phyloP scores from a whole-genome alignment of 108 stramenopile genomes.

The Fistulifera pelliculosa region DNA sequence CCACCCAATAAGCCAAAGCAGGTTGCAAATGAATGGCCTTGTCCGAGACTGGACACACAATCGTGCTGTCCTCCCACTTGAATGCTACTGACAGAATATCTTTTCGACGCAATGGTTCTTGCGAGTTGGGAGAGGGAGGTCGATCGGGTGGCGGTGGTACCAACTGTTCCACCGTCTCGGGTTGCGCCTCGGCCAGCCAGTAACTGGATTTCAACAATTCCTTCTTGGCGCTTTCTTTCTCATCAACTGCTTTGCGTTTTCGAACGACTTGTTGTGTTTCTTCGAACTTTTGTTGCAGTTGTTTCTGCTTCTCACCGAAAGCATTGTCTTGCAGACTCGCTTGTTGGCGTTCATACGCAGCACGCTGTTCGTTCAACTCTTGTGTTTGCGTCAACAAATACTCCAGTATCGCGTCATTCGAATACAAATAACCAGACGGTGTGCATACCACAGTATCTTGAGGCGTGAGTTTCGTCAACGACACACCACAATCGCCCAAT shows the following conservation, averaged over 20 bases:
- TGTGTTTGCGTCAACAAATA: conserved; percentile 66
- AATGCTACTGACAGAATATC: conserved; percentile 55
- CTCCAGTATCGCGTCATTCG: conserved; percentile 54
- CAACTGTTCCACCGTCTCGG: conserved; percentile 26
- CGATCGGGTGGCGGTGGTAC: conserved; percentile 52
- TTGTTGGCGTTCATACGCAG: conserved; percentile 29
- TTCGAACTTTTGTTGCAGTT: conserved; percentile 36
- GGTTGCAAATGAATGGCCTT: conserved; percentile 73
- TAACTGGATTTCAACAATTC: conserved; percentile 49
- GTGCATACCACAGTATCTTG: conserved; percentile 24
- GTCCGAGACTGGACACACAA: conserved; percentile 69
- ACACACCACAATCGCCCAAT: conserved; percentile 80
- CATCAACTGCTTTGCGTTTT: conserved; percentile 24
- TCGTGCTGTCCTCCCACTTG: conserved; percentile 26
- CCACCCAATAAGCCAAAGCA: conserved; percentile 41
- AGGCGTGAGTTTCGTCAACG: conserved; percentile 28
- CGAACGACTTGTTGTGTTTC: conserved; percentile 15
- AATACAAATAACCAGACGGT: conserved; percentile 63
- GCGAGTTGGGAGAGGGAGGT: conserved; percentile 76
- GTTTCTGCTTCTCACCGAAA: conserved; percentile 23
- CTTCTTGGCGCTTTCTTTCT: conserved; percentile 12
- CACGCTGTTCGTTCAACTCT: conserved; percentile 37
- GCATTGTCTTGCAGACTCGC: conserved; percentile 13
- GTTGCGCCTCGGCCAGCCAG: conserved; percentile 79
- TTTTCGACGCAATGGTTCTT: conserved; percentile 66